These are phyloP conservation scores for Saccharomycopsis sp. DNA, from an alignment of 805 yeast genomes.

Conservation along the genomic window DNA sequence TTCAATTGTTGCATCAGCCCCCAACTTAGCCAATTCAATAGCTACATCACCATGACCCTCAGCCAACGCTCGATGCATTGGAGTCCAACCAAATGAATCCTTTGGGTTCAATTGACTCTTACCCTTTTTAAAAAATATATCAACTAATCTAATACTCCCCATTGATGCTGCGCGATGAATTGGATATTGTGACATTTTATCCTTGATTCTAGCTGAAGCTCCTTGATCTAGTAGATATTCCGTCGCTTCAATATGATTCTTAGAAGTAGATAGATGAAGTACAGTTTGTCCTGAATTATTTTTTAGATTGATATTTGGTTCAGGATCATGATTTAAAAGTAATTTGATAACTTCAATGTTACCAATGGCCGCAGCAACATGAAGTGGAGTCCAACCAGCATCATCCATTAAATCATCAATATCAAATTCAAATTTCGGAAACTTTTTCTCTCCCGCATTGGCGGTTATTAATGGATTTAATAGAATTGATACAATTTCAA, in stretches of 20 bases:
- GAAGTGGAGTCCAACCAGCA: constrained; percentile 85
- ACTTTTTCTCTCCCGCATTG: constrained; percentile 19
- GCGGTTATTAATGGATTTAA: constrained; percentile 30
- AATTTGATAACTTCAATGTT: constrained; percentile 43
- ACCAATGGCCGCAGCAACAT: constrained; percentile 76
- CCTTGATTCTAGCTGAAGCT: constrained; percentile 61
- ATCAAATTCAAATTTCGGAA: constrained; percentile 38
- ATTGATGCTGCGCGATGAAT: constrained; percentile 78
- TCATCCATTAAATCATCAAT: constrained; percentile 64
- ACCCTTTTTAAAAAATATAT: constrained; percentile 43
- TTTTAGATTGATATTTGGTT: constrained; percentile 52
- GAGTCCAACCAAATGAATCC: constrained; percentile 72
- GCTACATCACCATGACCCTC: constrained; percentile 86
- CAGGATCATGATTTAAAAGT: constrained; percentile 44
- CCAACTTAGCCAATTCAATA: constrained; percentile 47
- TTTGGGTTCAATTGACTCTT: constrained; percentile 60
- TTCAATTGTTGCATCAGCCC: constrained; percentile 51
- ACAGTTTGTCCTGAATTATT: constrained; percentile 70
- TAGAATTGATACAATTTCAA: constrained; percentile 43
- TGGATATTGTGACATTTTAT: constrained; percentile 57
- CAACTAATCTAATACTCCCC: constrained; percentile 56
- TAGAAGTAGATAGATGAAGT: constrained; percentile 70
- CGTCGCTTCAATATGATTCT: constrained; percentile 50
- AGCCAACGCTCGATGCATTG: constrained; percentile 83
- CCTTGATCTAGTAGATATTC: constrained; percentile 46